Evolutionary conservation across 495 filamentous ascomycete species (phyloP).

Genomic region (Tuber microsphaerosporum): DNA sequence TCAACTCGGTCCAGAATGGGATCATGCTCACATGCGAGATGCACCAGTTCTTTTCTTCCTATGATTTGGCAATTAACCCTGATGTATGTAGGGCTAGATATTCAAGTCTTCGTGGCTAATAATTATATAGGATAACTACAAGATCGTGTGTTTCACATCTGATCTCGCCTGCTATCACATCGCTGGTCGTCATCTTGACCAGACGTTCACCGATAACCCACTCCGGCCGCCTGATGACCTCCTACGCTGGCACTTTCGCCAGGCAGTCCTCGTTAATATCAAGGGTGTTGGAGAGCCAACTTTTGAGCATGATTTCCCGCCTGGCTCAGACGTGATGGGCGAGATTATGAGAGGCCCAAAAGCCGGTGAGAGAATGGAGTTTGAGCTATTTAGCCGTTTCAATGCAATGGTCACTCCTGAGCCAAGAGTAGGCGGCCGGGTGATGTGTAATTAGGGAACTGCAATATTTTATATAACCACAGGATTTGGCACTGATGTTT

Average conservation of each 20-base stretch:
- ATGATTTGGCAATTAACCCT: no score
- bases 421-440: not conserved
- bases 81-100: no score
- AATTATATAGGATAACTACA: constrained; percentile 32
- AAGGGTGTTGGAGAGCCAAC: constrained; percentile 14
- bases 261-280: constrained; percentile 22
- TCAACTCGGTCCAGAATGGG: no score
- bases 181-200: constrained; percentile 43
- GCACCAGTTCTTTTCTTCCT: no score
- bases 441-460: not conserved
- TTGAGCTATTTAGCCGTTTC: constrained; percentile 27
- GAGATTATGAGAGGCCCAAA: constrained; percentile 42
- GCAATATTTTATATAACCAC: no score
- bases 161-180: constrained; percentile 32
- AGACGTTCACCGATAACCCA: constrained; percentile 42
- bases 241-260: constrained; percentile 18
- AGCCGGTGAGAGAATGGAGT: constrained; percentile 41
- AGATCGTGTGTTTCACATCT: constrained; percentile 42
- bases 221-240: constrained; percentile 41
- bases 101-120: constrained; percentile 1
- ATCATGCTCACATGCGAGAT: no score
- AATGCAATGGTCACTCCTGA: not conserved
- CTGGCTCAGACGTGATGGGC: constrained; percentile 43
- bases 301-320: constrained; percentile 43
- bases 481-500: no score